These are phyloP conservation scores for Eruca vesicaria DNA, from an alignment of 441 rosid species.

Conservation along the genomic window DNA sequence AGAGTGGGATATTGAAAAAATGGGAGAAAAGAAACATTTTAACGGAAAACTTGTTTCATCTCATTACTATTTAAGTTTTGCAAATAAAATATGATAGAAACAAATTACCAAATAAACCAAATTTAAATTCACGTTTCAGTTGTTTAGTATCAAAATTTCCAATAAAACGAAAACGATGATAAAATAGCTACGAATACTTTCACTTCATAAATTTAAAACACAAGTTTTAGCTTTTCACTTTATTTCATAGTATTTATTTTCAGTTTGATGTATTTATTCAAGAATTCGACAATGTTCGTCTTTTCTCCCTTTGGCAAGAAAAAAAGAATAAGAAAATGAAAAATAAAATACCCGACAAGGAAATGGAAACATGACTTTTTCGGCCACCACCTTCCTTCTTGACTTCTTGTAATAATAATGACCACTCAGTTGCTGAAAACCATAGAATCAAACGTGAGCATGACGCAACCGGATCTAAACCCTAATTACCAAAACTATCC, in stretches of 20 bases:
- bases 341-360: not conserved
- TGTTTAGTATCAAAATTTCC: not conserved
- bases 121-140: not conserved
- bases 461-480: not conserved
- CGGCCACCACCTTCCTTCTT: not conserved
- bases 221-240: not conserved
- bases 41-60: not conserved
- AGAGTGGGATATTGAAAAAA: not conserved
- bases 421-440: not conserved
- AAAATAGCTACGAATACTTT: not conserved
- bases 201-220: too few species aligned
- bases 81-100: not conserved
- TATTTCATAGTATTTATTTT: not conserved
- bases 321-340: not conserved
- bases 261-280: not conserved
- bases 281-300: not conserved
- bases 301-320: not conserved
- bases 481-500: not conserved
- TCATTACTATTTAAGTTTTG: not conserved
- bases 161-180: not conserved
- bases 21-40: not conserved
- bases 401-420: not conserved
- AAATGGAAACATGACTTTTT: constrained; percentile 11
- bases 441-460: constrained; percentile 2
- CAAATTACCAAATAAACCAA: not conserved